Evolutionary conservation across 2,329 filamentous ascomycete genomes (phyloP), one percentile per base, ranked within the genome.

Genomic region (Aspergillus floridensis): DNA sequence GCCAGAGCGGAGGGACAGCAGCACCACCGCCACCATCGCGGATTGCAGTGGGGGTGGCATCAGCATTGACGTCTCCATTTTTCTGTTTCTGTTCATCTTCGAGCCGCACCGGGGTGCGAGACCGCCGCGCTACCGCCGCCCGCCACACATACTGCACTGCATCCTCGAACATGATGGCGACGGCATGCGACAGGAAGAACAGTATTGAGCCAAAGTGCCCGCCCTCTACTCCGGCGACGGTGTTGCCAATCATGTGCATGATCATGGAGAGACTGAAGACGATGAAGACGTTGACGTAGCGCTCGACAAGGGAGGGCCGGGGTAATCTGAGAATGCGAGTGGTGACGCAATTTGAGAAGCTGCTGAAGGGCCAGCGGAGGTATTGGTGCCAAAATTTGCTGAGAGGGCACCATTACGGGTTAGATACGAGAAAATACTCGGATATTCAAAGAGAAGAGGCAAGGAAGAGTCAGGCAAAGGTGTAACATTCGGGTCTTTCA

Each of bases 301-400:
- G 66, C 24, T 70, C 64, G 2, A 70, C 5, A 3, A 65, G 35
- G 1, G 67, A 71, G 11, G 56, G 61, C 14, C 55, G 54, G 11
- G 62, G 59, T 1, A 72, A 60, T 19, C 51, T 22, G 2, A 72
- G 59, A 11, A 70, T 24, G 26, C 62, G 58, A 2, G 60, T 62
- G 5, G 66, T 58, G 35, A 71, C 29, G 24, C 61, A 70, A 4
- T 54, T 61, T 46, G 66, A 66, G 4, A 64, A 29, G 1, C 63
- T 60, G 11, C 62, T 65, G 41, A 71, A 63, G 4, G 65, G 64
- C 46, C 66, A 64, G 12, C 70, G 69, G 29, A 71, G 56, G 14
- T 67, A 44, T 47, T 72, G 70, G 49, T 72, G 70, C 70, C 70
- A 72, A 53, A 66, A 71, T 64, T 67, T 71, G 2, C 70, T 71